These are phyloP conservation scores for Fusarium sp. DNA, from an alignment of 2,329 filamentous ascomycete genomes.

Conservation along the genomic window DNA sequence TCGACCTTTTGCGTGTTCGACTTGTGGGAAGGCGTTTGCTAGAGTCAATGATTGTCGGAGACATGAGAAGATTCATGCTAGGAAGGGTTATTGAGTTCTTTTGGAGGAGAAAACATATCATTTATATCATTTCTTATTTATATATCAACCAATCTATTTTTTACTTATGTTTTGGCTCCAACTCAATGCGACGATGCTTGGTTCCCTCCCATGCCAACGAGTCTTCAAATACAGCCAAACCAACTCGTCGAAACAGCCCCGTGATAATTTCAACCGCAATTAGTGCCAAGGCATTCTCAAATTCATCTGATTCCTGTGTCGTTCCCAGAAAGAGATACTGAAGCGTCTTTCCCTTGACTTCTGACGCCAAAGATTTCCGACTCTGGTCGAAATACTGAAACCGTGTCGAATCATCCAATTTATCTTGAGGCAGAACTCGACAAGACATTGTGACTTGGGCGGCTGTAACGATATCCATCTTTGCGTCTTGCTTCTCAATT, in stretches of 20 bases:
- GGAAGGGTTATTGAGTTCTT: background rate
- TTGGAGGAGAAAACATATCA: no score
- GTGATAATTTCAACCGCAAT: rapidly evolving
- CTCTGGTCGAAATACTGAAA: background rate
- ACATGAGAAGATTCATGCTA: slow-evolving; percentile 20
- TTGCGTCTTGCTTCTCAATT: rapidly evolving
- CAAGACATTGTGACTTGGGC: background rate
- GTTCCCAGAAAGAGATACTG: background rate
- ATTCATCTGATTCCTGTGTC: rapidly evolving
- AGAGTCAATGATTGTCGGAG: slow-evolving; percentile 5
- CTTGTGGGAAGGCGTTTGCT: background rate
- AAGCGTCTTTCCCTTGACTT: rapidly evolving
- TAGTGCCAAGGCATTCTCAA: background rate
- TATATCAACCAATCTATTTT: background rate
- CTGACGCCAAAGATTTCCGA: rapidly evolving
- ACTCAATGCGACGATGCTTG: background rate
- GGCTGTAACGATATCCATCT: rapidly evolving
- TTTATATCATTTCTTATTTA: background rate
- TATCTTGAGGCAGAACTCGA: rapidly evolving
- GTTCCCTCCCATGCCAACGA: rapidly evolving
- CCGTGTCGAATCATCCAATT: rapidly evolving
- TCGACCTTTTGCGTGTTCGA: background rate
- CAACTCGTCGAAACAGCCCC: background rate
- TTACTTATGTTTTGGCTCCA: background rate
- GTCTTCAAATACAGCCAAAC: rapidly evolving